phyloP scores from a whole-genome alignment of 345 rosid species.

The Lepidium didymum region DNA sequence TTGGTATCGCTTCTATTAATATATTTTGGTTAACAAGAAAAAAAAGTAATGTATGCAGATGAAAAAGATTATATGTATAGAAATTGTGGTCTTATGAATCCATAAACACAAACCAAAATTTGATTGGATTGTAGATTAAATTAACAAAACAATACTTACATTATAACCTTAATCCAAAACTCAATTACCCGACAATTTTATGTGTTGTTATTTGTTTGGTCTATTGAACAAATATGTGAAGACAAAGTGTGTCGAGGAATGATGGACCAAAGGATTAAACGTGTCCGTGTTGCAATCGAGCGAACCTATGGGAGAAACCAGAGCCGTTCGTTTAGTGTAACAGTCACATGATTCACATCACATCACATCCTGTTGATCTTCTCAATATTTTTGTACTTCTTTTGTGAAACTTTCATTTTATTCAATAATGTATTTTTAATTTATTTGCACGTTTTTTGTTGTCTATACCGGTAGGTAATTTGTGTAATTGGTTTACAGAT shows the following conservation, averaged over 20 bases:
- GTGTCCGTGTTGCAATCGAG: background rate
- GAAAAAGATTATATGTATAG: no score
- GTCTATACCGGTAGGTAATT: no score
- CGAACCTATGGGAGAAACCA: background rate
- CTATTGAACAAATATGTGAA: background rate
- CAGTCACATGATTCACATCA: slow-evolving; percentile 4
- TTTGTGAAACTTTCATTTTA: background rate
- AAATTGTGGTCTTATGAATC: no score
- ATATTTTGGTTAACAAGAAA: no score
- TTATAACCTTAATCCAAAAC: no score
- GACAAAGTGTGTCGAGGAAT: background rate
- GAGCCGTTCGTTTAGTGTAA: slow-evolving; percentile 3
- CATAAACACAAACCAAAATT: no score
- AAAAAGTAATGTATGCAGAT: no score
- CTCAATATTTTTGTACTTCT: background rate
- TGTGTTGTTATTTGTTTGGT: background rate
- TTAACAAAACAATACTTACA: no score
- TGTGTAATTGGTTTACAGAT: no score
- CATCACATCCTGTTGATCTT: background rate
- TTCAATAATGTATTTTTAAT: background rate
- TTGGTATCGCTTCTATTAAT: no score
- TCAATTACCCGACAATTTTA: background rate
- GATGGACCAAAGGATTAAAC: background rate
- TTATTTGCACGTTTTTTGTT: background rate
- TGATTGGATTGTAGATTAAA: no score